Evolutionary conservation across 2,329 filamentous ascomycete genomes (phyloP).

Genomic region (Dactylellina parvicollis): DNA sequence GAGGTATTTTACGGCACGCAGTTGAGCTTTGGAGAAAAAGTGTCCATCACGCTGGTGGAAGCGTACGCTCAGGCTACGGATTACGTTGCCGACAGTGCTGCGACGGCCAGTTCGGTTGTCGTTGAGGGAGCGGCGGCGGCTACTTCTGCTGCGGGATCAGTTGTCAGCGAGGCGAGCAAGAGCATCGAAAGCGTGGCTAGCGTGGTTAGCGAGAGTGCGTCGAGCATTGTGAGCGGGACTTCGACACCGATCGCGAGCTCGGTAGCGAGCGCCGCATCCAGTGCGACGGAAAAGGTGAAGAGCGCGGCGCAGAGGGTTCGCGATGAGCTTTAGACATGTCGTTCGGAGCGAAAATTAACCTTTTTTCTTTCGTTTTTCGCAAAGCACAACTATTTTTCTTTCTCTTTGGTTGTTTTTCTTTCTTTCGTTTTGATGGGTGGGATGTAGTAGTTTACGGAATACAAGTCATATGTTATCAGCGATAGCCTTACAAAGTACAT

Average conservation of each 20-base stretch:
- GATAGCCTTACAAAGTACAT: no score
- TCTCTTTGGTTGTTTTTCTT: constrained; percentile 11
- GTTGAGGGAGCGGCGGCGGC: constrained; percentile 35
- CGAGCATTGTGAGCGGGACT: constrained; percentile 35
- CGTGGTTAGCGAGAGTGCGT: constrained; percentile 37
- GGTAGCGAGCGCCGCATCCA: constrained; percentile 56
- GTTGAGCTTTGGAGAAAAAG: constrained; percentile 46
- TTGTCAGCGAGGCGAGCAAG: constrained; percentile 34
- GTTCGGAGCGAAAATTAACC: constrained; percentile 17
- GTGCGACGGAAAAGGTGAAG: constrained; percentile 62
- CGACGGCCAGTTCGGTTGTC: constrained; percentile 18
- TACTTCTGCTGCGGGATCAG: constrained; percentile 31
- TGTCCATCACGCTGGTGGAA: constrained; percentile 47
- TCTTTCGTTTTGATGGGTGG: no score
- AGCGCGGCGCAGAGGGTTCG: constrained; percentile 52
- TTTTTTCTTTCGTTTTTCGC: no score
- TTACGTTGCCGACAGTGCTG: constrained; percentile 18
- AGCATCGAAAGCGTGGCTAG: constrained; percentile 41
- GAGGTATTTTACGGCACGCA: constrained; percentile 53
- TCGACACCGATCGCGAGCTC: constrained; percentile 52
- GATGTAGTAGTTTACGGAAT: no score
- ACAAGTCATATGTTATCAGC: no score
- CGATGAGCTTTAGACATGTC: constrained; percentile 56
- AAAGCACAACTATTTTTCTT: no score
- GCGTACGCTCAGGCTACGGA: constrained; percentile 46